A percentile compares a stretch with the other conserved stretches of the same genome.
Evolutionary conservation across 1,284 basidiomycete species (phyloP).

Genomic region (Ustilago crameri): DNA sequence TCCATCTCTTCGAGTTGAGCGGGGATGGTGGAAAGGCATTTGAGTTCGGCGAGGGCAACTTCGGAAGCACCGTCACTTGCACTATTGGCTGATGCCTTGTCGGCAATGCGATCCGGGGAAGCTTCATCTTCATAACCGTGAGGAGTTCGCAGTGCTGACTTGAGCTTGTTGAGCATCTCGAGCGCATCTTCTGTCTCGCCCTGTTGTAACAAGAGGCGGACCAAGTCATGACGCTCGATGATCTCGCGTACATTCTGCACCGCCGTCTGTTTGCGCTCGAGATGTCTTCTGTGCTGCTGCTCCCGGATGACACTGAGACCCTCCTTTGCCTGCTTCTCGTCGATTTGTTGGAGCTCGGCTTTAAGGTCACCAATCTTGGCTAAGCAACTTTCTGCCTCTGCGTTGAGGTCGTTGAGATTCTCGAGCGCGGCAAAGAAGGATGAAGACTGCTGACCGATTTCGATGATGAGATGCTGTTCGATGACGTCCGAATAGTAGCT

Average conservation of each 20-base stretch:
- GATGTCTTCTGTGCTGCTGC: conserved; percentile 51
- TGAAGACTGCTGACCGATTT: conserved; percentile 87
- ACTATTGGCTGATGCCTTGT: not conserved
- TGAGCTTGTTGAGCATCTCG: conserved; percentile 53
- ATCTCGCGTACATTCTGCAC: conserved; percentile 46
- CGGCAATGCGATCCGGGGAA: not conserved
- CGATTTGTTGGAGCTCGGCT: conserved; percentile 78
- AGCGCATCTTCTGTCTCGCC: conserved; percentile 65
- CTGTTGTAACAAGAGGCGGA: conserved; percentile 54
- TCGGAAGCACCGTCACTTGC: not conserved
- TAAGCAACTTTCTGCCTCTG: conserved; percentile 86
- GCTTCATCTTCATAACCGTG: not conserved
- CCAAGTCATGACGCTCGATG: conserved; percentile 57
- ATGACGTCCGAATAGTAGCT: conserved; percentile 93
- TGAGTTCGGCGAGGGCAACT: conserved; percentile 20
- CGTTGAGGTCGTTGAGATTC: conserved; percentile 90
- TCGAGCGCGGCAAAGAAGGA: conserved; percentile 96
- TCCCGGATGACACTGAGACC: conserved; percentile 47
- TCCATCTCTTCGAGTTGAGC: conserved; percentile 58
- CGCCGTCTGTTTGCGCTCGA: conserved; percentile 40
- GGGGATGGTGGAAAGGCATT: conserved; percentile 36
- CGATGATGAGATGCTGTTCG: conserved; percentile 91
- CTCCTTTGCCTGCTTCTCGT: conserved; percentile 73
- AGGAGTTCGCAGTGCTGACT: conserved; percentile 6
- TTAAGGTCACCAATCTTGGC: conserved; percentile 80